Evolutionary conservation across 1,284 basidiomycete species (phyloP).

Genomic region (Microstroma glucosiphilum): DNA sequence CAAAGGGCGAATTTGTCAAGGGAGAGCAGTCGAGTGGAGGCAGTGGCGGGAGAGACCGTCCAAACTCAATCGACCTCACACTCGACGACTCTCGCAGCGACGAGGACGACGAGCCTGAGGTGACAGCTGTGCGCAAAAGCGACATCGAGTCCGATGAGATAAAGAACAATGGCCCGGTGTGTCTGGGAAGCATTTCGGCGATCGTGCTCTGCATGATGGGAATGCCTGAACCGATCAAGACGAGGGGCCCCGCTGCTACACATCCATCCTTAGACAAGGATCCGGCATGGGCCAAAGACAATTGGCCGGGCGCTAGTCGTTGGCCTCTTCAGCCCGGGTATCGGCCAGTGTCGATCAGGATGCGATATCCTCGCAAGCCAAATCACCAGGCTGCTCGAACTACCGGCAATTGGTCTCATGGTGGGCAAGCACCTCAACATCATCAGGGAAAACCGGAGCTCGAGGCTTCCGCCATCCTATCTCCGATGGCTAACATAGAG

Average conservation of each 20-base stretch:
- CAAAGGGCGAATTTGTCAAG: constrained; percentile 21
- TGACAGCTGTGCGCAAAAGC: constrained; percentile 10
- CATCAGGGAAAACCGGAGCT: constrained; percentile 16
- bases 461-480: constrained; percentile 25
- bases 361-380: constrained; percentile 13
- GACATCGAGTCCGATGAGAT: constrained; percentile 27
- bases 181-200: constrained; percentile 37
- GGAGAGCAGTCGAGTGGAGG: neutral
- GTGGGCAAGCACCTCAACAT: constrained; percentile 5
- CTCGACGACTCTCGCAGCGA: constrained; percentile 28
- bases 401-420: constrained; percentile 6
- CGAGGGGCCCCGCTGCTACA: constrained; percentile 12
- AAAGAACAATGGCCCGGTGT: constrained; percentile 32
- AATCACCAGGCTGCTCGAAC: neutral
- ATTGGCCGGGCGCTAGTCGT: constrained; percentile 22
- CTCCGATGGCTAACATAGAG: constrained; percentile 18
- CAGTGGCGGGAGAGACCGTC: neutral
- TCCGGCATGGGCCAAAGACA: constrained; percentile 19
- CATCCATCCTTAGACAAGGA: constrained; percentile 22
- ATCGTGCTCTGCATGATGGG: constrained; percentile 41
- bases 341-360: constrained; percentile 29
- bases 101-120: constrained; percentile 16
- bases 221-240: constrained; percentile 27
- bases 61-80: neutral
- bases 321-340: constrained; percentile 40